A percentile compares a stretch with the other conserved stretches of the same genome.
These are phyloP conservation scores for Benincasa hispida DNA, from an alignment of 306 rosid species.

Conservation along the genomic window DNA sequence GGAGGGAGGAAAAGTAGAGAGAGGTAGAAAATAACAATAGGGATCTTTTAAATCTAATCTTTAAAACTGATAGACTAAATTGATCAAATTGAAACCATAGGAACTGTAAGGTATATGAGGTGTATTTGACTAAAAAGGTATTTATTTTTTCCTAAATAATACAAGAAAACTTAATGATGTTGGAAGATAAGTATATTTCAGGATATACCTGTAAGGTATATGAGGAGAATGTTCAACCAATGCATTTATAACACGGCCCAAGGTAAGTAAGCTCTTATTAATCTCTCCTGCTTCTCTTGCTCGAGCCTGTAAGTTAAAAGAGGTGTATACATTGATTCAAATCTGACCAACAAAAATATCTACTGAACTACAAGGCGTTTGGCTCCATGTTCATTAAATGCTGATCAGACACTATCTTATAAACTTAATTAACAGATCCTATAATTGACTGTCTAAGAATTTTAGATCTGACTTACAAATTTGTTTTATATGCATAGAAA, in stretches of 20 bases:
- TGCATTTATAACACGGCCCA: slow-evolving; percentile 94
- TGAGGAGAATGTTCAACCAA: slow-evolving; percentile 90
- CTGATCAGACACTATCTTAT: background rate
- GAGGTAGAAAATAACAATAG: too few relatives aligned
- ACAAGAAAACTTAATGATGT: background rate
- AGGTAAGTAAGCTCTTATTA: slow-evolving; percentile 93
- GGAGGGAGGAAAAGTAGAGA: too few relatives aligned
- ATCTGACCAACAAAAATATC: background rate
- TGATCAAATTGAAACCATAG: too few relatives aligned
- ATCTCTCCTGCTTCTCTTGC: slow-evolving; percentile 99
- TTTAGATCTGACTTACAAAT: background rate
- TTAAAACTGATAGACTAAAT: too few relatives aligned
- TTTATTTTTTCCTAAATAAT: too few relatives aligned
- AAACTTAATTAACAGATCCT: background rate
- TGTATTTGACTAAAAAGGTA: too few relatives aligned
- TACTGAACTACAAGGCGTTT: background rate
- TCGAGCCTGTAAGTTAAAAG: slow-evolving; percentile 50
- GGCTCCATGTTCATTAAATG: background rate
- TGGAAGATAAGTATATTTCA: background rate
- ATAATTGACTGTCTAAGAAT: background rate
- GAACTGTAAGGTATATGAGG: too few relatives aligned
- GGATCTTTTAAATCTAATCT: too few relatives aligned
- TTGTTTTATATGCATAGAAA: background rate
- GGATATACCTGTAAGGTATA: slow-evolving; percentile 73
- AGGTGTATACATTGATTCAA: background rate